Evolutionary conservation across 495 filamentous ascomycete species (phyloP).

Genomic region (Penicillium arizonense): DNA sequence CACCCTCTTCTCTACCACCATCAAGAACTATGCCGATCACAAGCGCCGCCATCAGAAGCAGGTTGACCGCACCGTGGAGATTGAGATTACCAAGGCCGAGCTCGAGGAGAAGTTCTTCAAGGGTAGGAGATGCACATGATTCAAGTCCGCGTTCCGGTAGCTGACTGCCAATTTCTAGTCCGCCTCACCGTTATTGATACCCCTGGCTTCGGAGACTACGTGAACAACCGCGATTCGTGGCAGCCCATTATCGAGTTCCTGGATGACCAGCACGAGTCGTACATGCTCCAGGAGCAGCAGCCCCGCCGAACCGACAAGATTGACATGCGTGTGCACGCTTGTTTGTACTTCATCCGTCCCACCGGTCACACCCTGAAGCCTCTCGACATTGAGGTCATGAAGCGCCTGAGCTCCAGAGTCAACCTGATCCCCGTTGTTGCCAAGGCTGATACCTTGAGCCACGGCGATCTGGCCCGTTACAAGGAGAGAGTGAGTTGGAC

Average conservation of each 20-base stretch:
- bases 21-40: slow-evolving; percentile 99
- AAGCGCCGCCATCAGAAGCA: slow-evolving; percentile 98
- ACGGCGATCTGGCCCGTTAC: slow-evolving; percentile 83
- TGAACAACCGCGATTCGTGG: slow-evolving; percentile 99
- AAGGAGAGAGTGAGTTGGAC: slow-evolving; percentile 75
- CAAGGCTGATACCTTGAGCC: slow-evolving; percentile 97
- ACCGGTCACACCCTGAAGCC: slow-evolving; percentile 99
- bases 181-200: slow-evolving; percentile 98
- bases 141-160: neutral
- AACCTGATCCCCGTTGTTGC: slow-evolving; percentile 98
- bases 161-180: slow-evolving; percentile 55
- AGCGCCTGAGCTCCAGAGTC: slow-evolving; percentile 92
- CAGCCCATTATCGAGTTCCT: slow-evolving; percentile 99
- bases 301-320: slow-evolving; percentile 97
- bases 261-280: slow-evolving; percentile 99
- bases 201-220: slow-evolving; percentile 98
- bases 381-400: slow-evolving; percentile 99
- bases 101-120: slow-evolving; percentile 99
- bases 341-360: slow-evolving; percentile 97
- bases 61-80: slow-evolving; percentile 98
- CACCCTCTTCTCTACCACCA: slow-evolving; percentile 98
- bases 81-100: slow-evolving; percentile 99
- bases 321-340: slow-evolving; percentile 96
- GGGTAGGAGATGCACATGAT: slow-evolving; percentile 52
- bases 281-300: slow-evolving; percentile 99